phyloP scores from a whole-genome alignment of 345 rosid genomes.

The Reutealis trisperma region DNA sequence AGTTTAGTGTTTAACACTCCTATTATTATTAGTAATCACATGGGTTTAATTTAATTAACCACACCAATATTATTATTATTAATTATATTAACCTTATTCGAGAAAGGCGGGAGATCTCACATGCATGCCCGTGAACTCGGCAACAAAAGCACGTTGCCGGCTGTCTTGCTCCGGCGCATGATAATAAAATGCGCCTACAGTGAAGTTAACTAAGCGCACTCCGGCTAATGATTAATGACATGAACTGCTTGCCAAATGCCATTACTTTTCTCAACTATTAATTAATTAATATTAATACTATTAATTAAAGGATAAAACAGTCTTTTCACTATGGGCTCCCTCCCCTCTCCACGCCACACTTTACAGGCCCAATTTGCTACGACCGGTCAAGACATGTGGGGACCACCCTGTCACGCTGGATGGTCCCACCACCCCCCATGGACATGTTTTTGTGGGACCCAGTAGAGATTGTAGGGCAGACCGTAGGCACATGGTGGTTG shows the following conservation, averaged over 20 bases:
- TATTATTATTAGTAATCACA: conserved; percentile 22
- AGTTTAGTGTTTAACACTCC: not conserved
- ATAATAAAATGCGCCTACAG: conserved; percentile 11
- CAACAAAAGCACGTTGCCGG: conserved; percentile 55
- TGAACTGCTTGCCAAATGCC: not conserved
- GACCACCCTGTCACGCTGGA: conserved; percentile 9
- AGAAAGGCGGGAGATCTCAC: conserved; percentile 43
- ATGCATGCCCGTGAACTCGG: conserved; percentile 60
- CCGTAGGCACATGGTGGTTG: conserved; percentile 27
- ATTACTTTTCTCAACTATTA: not conserved
- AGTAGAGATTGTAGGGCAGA: conserved; percentile 14
- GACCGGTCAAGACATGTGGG: conserved; percentile 18
- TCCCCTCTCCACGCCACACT: no score
- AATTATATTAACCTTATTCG: conserved; percentile 18
- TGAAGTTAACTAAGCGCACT: not conserved
- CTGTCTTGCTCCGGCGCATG: conserved; percentile 38
- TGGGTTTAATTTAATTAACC: conserved; percentile 13
- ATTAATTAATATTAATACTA: no score
- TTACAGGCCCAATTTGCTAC: not conserved
- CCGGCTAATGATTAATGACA: not conserved
- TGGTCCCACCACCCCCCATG: not conserved
- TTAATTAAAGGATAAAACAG: conserved; percentile 2
- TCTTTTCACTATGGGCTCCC: not conserved
- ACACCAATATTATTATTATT: not conserved
- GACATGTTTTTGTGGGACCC: conserved; percentile 5